Conservation (phyloP, 495 filamentous ascomycete genomes). For the Tuber magnatum region DNA sequence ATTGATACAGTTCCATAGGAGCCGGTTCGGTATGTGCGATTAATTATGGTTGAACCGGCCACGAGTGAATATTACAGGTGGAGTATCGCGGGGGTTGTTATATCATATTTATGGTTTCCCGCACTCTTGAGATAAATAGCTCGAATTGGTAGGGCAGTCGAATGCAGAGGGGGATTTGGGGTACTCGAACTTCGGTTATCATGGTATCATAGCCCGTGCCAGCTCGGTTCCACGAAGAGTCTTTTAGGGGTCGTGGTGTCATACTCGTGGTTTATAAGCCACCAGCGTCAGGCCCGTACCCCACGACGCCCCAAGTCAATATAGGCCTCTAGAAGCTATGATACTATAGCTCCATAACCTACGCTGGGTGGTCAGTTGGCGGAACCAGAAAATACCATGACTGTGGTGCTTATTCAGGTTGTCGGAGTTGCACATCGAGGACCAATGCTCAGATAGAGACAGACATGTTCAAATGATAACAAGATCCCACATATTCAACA, state of each 20-base stretch:
- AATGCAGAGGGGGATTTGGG: neutral
- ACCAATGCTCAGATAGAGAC: neutral
- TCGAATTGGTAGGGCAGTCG: neutral
- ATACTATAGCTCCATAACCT: neutral
- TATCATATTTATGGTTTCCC: neutral
- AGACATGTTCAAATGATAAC: neutral
- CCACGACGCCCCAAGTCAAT: neutral
- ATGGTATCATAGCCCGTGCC: neutral
- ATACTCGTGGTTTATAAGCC: neutral
- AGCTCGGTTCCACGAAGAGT: neutral
- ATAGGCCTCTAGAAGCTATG: neutral
- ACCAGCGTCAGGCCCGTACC: neutral
- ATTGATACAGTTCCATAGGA: neutral
- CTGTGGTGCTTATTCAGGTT: neutral
- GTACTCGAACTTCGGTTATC: neutral
- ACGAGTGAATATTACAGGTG: neutral
- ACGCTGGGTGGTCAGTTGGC: neutral
- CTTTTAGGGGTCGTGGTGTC: neutral
- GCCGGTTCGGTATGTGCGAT: neutral
- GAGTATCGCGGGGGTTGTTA: neutral
- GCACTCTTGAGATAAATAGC: neutral
- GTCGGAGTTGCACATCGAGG: neutral
- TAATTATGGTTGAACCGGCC: neutral
- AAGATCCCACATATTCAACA: neutral
- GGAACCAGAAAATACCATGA: neutral